These are phyloP conservation scores for Flueggea neowawraea DNA, from an alignment of 441 rosid species.

Conservation along the genomic window DNA sequence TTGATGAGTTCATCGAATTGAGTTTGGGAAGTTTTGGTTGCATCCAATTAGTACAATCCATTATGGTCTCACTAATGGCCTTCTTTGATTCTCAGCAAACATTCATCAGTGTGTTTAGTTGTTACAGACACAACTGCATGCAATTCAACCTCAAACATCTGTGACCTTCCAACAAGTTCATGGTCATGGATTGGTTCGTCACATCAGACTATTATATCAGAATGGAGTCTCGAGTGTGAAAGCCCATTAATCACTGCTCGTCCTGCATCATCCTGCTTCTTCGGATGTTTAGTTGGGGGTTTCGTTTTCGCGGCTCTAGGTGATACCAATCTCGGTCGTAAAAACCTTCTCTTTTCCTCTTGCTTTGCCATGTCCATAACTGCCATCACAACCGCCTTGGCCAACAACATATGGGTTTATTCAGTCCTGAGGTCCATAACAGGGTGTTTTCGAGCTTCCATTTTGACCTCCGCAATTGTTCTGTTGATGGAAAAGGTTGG, in stretches of 20 bases:
- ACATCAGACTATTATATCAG: constrained; percentile 45
- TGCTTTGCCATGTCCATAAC: constrained; percentile 53
- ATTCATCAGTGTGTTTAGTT: constrained; percentile 61
- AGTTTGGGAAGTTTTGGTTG: constrained; percentile 41
- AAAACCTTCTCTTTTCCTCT: constrained; percentile 53
- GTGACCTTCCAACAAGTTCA: constrained; percentile 33
- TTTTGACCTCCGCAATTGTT: no score
- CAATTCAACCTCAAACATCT: constrained; percentile 24
- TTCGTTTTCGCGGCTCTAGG: constrained; percentile 52
- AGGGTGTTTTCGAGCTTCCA: constrained; percentile 59
- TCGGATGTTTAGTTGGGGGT: constrained; percentile 69
- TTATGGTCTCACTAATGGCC: constrained; percentile 50
- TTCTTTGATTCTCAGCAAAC: constrained; percentile 76
- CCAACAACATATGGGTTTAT: constrained; percentile 67
- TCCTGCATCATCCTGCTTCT: constrained; percentile 70
- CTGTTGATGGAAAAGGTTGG: constrained; percentile 51
- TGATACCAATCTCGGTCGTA: constrained; percentile 70
- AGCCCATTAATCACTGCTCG: constrained; percentile 46
- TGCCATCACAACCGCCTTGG: constrained; percentile 42
- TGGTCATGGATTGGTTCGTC: constrained; percentile 52
- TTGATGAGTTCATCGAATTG: constrained; percentile 46
- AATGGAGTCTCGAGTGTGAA: constrained; percentile 49
- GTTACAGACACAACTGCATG: constrained; percentile 32
- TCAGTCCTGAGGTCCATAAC: constrained; percentile 45
- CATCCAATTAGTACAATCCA: constrained; percentile 50